Evolutionary conservation across 2,329 filamentous ascomycete species (phyloP), one percentile per base, ranked within the genome.

Genomic region (Teratosphaeria nubilosa): DNA sequence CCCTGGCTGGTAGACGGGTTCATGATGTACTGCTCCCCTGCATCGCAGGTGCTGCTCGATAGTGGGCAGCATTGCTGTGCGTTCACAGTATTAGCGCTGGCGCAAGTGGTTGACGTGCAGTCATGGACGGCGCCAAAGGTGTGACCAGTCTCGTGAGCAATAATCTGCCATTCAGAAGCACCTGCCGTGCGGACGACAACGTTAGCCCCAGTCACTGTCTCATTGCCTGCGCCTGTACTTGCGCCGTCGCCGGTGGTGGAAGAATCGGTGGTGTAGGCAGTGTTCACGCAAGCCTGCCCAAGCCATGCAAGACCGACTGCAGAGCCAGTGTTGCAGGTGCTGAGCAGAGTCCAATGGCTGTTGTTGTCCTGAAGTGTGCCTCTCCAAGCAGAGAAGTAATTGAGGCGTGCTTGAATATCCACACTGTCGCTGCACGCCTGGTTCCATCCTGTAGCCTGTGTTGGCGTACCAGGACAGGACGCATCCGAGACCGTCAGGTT

Each of bases 91-190:
- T 83, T 82, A 22, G 82, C 79, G 59, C 89, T 80, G 6, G 69
- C 66, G 70, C 92, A 97, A 2, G 86, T 81, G n/a, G 73, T 62
- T 0, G 77, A 70, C 2, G 84, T 87, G 73, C 94, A 99, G 74
- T 99, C 94, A 73, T 99, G 94, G 10, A 96, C 90, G 5, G 92
- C 94, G 52, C 92, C 92, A 72, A 96, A 97, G 0, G 91, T 97
- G 72, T 97, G 92, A 1, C 91, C 92, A 2, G 86, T 86, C 74
- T 97, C 92, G 71, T 97, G 92, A 31, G 92, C 92, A 73, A 97
- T 90, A 59, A 97, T 88, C 72, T 96, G 91, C 92, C 92, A 97
- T 70, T 96, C 91, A 2, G 84, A 87, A 24, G 82, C 80, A 32
- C 70, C 71, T 51, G 61, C 55, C 0, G 90, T 95, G 63, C 84